Conservation (phyloP, 441 rosid genomes). For the Erodium moschatum region DNA sequence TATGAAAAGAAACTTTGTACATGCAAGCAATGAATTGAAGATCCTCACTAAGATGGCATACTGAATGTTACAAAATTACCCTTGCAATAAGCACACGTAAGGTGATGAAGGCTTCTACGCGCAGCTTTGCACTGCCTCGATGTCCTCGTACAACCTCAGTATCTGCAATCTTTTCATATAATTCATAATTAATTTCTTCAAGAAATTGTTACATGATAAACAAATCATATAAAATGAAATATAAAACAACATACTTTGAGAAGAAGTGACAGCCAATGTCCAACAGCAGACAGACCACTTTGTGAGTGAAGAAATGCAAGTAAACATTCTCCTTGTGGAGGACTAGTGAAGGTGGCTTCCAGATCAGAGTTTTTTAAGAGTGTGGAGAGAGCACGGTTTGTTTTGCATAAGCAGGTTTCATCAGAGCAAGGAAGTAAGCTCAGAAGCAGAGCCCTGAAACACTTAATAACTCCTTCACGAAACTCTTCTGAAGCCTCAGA, state of each 20-base stretch:
- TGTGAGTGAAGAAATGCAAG: slow-evolving; percentile 75
- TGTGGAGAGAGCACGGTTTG: slow-evolving; percentile 42
- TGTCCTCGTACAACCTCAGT: slow-evolving; percentile 75
- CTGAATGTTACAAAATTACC: slow-evolving; percentile 32
- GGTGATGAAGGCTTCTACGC: slow-evolving; percentile 73
- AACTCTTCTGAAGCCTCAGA: slow-evolving; percentile 83
- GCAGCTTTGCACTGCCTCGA: slow-evolving; percentile 71
- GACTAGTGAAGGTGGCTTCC: slow-evolving; percentile 24
- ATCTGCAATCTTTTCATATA: slow-evolving; percentile 67
- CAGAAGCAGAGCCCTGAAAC: slow-evolving; percentile 60
- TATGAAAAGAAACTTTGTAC: slow-evolving; percentile 5
- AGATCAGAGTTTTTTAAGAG: slow-evolving; percentile 35
- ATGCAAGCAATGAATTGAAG: slow-evolving; percentile 10
- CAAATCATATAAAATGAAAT: background rate
- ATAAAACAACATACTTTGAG: slow-evolving; percentile 47
- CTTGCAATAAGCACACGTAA: slow-evolving; percentile 74
- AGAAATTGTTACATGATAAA: background rate
- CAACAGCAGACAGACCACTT: slow-evolving; percentile 69
- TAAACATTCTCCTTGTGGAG: slow-evolving; percentile 48
- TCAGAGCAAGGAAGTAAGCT: slow-evolving; percentile 48
- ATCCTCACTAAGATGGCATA: slow-evolving; percentile 4
- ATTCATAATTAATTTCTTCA: slow-evolving; percentile 19
- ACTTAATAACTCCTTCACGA: slow-evolving; percentile 74
- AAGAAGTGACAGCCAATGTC: slow-evolving; percentile 93
- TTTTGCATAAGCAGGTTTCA: slow-evolving; percentile 56